A percentile compares a stretch with the other conserved stretches of the same genome.
phyloP scores from a whole-genome alignment of 2,329 filamentous ascomycete species.

The Beauveria medogensis region DNA sequence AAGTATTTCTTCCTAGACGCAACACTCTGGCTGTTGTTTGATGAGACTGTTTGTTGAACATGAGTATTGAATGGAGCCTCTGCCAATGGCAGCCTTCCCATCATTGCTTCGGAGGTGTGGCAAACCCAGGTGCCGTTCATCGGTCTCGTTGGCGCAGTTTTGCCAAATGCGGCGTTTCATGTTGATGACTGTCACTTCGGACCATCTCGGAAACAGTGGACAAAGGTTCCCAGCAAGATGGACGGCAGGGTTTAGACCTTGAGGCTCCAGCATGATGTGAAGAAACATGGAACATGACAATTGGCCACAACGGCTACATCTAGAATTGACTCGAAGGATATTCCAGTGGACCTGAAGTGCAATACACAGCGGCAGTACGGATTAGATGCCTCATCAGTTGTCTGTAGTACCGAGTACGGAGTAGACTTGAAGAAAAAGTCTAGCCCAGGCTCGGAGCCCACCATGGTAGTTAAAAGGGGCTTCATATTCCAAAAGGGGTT shows the following conservation, averaged over 20 bases:
- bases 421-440: background rate
- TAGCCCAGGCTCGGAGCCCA: background rate
- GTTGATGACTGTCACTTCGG: constrained; percentile 1
- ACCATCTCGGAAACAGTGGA: background rate
- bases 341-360: no score
- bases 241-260: background rate
- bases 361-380: no score
- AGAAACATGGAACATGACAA: background rate
- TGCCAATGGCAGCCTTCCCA: no score
- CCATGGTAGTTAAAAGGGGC: background rate
- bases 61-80: no score
- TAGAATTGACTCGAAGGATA: no score
- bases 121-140: background rate
- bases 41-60: no score
- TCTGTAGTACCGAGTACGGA: no score
- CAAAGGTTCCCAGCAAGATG: background rate
- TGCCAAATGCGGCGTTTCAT: background rate
- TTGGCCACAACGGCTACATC: no score
- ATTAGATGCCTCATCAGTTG: no score
- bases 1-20: no score
- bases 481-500: background rate
- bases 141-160: background rate
- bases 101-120: no score
- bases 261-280: background rate
- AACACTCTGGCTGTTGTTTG: no score